Evolutionary conservation across 1,284 basidiomycete species (phyloP), one percentile per base, ranked within the genome.

Genomic region (Meripilus lineatus): DNA sequence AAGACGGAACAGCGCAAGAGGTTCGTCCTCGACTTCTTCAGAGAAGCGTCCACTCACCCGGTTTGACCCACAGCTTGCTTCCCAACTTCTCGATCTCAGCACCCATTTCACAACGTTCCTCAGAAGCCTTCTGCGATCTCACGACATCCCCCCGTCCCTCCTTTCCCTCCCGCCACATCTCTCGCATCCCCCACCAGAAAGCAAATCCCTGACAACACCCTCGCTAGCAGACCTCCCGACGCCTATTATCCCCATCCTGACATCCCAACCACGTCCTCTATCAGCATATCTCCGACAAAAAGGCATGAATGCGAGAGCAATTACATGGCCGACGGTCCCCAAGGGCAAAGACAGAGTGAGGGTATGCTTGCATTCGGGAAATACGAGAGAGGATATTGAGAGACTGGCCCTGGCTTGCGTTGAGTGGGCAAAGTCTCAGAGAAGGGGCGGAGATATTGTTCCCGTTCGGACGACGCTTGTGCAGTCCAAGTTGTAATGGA

Each of bases 231-330:
- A 47, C 44, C 50, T 52, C 44, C 62, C 63, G 4, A 71, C 79
- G 1, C 92, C 92, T 0, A 97, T 99, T 49, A 77, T 94, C 43
- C 92, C 93, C 0, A 70, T 97, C 35, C 68, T 94, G 48, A 93
- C 91, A 0, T 68, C 80, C 1, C 69, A 77, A 11, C 86, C 93
- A 0, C 84, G 81, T 0, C 73, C 77, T 0, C 74, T 94, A 18
- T 83, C 89, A 0, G 69, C 75, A 1, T 72, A 80, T 56, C 79
- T 93, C 20, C 71, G 75, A 35, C 56, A 62, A 8, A 68, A 70
- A 6, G 81, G 83, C 0, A 68, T 87, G 56, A 79, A 87, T 53
- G 86, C 84, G 0, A 79, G 89, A 3, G 84, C 89, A 0, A 93
- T 94, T 42, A 83, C 81, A 15, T 84, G 81, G 70, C 89, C 88